Base-by-base conservation (phyloP, 208 protist species). In the Naegleria lovaniensis region DNA sequence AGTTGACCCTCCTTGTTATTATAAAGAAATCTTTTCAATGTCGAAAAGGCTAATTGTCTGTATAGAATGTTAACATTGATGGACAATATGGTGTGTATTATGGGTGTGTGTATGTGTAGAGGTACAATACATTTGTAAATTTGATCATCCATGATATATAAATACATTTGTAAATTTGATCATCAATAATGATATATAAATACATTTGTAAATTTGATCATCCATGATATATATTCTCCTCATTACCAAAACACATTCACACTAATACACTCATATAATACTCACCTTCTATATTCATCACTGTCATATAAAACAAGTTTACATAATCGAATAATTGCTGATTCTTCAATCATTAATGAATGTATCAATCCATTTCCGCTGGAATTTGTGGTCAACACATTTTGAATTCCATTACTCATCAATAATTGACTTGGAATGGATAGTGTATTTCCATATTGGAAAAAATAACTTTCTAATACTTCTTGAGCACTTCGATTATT, bases 1-100 rank as follows among this genome's bases (percentile, higher is more conserved):
- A 89, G 40, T 67, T 89, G 85, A 38, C 85, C 85, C 40, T 89
- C 85, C 22, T 89, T 67, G 59, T 89, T 89, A 41, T 58, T 40
- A 67, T 39, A 29, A 40, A 89, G 59, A 67, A 75, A 89, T 67
- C 41, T 89, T 55, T 22, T 55, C 7, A 89, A 40, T 29, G 39
- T 55, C 3, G 51, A 16, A 87, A 55, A 87, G 0, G 16, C 15
- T 39, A 79, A 79, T 79, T 79, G 16, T 36, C 67, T 48, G 43
- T 48, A 7, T 48, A 7, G n/a, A n/a, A n/a, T n/a, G n/a, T n/a
- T n/a, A n/a, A n/a, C 52, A 58, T 58, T 58, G n/a, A 22, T 58
- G 52, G 6, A 58, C 16, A 58, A 58, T 58, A 58, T 58, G 1
- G 13, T 75, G 58, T 75, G 25, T n/a, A 75, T 75, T 3, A 75